Conservation (phyloP, 208 protist genomes). For the Crithidia sp. region DNA sequence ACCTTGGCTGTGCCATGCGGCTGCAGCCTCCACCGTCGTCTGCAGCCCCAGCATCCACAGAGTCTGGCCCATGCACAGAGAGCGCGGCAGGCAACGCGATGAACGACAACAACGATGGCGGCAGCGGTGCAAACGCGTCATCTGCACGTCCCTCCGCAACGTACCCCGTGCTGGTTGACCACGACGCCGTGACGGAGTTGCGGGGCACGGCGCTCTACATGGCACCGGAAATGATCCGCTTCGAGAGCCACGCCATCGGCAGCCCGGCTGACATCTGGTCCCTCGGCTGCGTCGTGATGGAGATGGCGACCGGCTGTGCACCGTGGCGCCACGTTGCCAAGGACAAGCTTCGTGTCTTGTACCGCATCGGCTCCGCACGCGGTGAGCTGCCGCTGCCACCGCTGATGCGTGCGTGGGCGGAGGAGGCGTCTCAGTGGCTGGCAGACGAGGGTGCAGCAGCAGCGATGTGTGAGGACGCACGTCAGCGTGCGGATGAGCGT, state of each 20-base stretch:
- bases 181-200: constrained; percentile 77
- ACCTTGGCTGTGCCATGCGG: constrained; percentile 92
- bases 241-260: constrained; percentile 63
- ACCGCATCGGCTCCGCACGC: constrained; percentile 56
- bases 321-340: constrained; percentile 74
- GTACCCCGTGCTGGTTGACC: constrained; percentile 59
- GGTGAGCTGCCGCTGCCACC: constrained; percentile 75
- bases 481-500: not conserved
- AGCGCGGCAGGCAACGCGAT: not conserved
- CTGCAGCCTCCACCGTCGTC: constrained; percentile 33
- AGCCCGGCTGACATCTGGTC: constrained; percentile 85
- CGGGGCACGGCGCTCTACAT: constrained; percentile 87
- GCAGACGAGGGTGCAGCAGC: not conserved
- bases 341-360: constrained; percentile 67
- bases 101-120: not conserved
- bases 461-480: not conserved
- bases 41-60: not conserved
- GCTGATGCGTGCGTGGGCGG: constrained; percentile 45
- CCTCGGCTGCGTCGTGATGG: constrained; percentile 84
- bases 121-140: constrained; percentile 4
- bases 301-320: constrained; percentile 72
- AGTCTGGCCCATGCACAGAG: not conserved
- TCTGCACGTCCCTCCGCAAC: not conserved
- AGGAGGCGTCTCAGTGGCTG: constrained; percentile 48
- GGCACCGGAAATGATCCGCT: constrained; percentile 84